Evolutionary conservation across 2,329 filamentous ascomycete genomes (phyloP).

Genomic region (Venturia pyrina): DNA sequence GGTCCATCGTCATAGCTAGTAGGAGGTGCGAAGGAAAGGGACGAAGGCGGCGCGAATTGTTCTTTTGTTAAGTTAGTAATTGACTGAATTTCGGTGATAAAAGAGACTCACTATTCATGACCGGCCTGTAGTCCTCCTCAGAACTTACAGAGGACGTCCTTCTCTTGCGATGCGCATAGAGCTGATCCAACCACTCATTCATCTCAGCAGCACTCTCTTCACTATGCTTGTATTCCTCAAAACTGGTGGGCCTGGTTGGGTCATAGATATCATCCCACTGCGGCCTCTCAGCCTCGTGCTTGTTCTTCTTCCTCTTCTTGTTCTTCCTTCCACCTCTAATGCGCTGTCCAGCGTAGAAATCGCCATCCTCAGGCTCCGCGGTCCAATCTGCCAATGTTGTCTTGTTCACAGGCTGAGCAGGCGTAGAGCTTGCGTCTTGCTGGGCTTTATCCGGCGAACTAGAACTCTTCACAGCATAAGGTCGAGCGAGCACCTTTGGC

Average conservation of each 20-base stretch:
- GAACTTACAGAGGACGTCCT: conserved; percentile 17
- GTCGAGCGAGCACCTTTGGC: conserved; percentile 33
- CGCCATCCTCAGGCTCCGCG: conserved; percentile 69
- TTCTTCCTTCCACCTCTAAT: conserved; percentile 60
- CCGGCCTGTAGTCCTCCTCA: conserved; percentile 7
- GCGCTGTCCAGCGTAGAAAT: conserved; percentile 46
- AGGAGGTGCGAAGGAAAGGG: conserved; percentile 41
- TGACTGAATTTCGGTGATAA: background rate
- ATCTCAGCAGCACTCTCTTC: conserved; percentile 75
- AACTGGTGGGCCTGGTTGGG: conserved; percentile 68
- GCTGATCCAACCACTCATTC: conserved; percentile 71
- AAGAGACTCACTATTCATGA: conserved; percentile 14
- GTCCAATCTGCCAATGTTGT: conserved; percentile 74
- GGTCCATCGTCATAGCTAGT: conserved; percentile 27
- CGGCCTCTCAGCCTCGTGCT: conserved; percentile 39
- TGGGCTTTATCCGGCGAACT: conserved; percentile 16
- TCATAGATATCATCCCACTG: conserved; percentile 94
- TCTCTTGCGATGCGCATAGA: conserved; percentile 59
- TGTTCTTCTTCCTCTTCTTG: conserved; percentile 59
- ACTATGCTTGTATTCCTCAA: conserved; percentile 74
- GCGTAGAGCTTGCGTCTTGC: conserved; percentile 17
- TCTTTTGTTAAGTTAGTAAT: conserved; percentile 21
- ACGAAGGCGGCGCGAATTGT: conserved; percentile 40
- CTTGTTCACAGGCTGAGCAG: conserved; percentile 43
- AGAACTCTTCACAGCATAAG: conserved; percentile 16